Evolutionary conservation across 805 yeast genomes (phyloP), one percentile per base, ranked within the genome.

Genomic region (Metschnikowia borealis): DNA sequence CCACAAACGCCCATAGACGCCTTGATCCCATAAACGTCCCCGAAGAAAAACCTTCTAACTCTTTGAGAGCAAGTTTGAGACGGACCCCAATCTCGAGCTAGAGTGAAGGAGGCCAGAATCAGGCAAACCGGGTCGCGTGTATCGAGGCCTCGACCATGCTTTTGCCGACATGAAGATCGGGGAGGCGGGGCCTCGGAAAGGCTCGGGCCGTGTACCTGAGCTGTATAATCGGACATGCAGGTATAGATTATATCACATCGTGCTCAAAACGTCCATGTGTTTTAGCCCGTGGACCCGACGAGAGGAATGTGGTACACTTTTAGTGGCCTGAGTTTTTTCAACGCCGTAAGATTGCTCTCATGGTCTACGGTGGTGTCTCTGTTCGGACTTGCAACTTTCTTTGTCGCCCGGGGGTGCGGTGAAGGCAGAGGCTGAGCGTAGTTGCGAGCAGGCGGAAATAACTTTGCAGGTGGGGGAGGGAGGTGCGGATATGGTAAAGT

Each of bases 171-270:
- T 42, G 45, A 33, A 20, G 38, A 23, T 10, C 29, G 45, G 31
- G 8, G 6, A n/a, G n/a, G n/a, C 31, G 38, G 10, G 37, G 31
- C 11, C 6, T 23, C 42, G 42, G 42, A 29, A 15, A 7, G 21
- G 7, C 34, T 39, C 45, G 36, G 37, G 17, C 45, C 37, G 45
- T 32, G 45, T 33, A 33, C 45, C 38, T 42, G 20, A 42, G 8
- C 29, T 18, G 44, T 31, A 41, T 17, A 35, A 20, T 14, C 26
- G 14, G 20, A 15, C 18, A 41, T 41, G 44, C 44, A 41, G 29
- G 13, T 31, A 18, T 7, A 41, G 44, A 41, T 41, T 32, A 41
- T 41, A 11, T 32, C 14, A 14, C 18, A 14, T 10, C 15, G 29
- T 32, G 43, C 36, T 17, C 37, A 41, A 41, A 41, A 41, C 44